A percentile compares a stretch with the other conserved stretches of the same genome.
These are phyloP conservation scores for Dictyostelium intermedium DNA, from an alignment of 78 protist species.

Conservation along the genomic window DNA sequence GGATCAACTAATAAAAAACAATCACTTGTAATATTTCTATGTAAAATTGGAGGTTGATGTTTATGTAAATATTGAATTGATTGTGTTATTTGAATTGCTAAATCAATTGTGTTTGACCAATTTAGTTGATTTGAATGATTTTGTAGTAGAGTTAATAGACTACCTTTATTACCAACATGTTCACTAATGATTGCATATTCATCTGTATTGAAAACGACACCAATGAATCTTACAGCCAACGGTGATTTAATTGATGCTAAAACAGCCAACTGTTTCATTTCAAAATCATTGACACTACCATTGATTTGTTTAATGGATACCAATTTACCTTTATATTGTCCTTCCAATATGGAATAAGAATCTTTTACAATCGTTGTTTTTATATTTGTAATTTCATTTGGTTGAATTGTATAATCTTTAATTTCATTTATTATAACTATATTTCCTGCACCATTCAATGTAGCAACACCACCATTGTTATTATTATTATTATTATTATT, in stretches of 20 bases:
- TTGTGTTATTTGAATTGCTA: conserved; percentile 41
- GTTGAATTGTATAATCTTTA: conserved; percentile 2
- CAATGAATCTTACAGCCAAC: background rate
- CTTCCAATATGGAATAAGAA: background rate
- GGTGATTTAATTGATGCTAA: conserved; percentile 43
- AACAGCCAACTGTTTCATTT: conserved; percentile 23
- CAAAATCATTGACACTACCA: background rate
- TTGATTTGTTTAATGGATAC: conserved; percentile 20
- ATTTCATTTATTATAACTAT: background rate
- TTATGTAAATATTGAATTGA: conserved; percentile 46
- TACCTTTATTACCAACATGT: background rate
- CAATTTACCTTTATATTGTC: conserved; percentile 1
- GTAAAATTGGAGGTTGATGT: conserved; percentile 42
- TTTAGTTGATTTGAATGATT: background rate
- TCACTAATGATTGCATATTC: conserved; percentile 36
- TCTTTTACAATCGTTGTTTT: background rate
- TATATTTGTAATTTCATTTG: conserved; percentile 7
- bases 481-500: background rate
- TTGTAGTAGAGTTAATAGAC: background rate
- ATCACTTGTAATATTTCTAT: conserved; percentile 45
- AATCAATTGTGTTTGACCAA: conserved; percentile 8
- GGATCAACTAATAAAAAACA: conserved; percentile 12
- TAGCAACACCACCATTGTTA: too few species aligned
- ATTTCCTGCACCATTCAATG: background rate
- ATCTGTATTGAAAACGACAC: conserved; percentile 42